A percentile compares a stretch with the other conserved stretches of the same genome.
phyloP scores from a whole-genome alignment of 192 early-diverging fungal genomes.

The Spizellomyces sp. region DNA sequence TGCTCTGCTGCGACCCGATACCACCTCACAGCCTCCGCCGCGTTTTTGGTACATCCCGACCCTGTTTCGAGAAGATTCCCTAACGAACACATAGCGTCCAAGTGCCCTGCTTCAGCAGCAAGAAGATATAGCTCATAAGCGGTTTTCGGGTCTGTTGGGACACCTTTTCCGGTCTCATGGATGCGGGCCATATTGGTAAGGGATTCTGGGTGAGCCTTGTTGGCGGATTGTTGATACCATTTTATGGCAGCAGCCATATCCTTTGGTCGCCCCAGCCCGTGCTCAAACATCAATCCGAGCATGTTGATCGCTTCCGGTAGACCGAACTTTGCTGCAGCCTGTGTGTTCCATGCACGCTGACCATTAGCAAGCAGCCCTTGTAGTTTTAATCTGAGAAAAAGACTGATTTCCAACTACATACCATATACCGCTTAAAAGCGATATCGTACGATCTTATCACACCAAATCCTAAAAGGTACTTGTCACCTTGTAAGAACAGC shows the following conservation, averaged over 20 bases:
- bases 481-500: conserved; percentile 55
- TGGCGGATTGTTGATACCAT: conserved; percentile 44
- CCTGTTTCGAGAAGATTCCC: conserved; percentile 48
- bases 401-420: not conserved
- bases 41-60: conserved; percentile 32
- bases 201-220: conserved; percentile 40
- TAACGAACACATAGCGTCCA: conserved; percentile 40
- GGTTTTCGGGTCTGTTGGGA: conserved; percentile 24
- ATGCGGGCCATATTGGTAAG: conserved; percentile 47
- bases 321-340: conserved; percentile 44
- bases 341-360: not conserved
- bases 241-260: conserved; percentile 46
- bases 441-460: conserved; percentile 46
- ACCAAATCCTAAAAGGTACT: conserved; percentile 53
- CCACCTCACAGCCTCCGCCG: conserved; percentile 39
- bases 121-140: conserved; percentile 40
- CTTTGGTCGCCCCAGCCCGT: conserved; percentile 51
- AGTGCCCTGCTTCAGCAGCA: conserved; percentile 44
- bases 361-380: not conserved
- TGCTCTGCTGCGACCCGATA: conserved; percentile 38
- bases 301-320: conserved; percentile 48
- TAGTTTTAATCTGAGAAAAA: not conserved
- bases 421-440: conserved; percentile 53
- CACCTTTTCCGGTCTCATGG: conserved; percentile 47
- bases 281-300: conserved; percentile 57